Percentiles rank a stretch among this genome's conserved stretches.
phyloP scores from a whole-genome alignment of 306 rosid genomes.

The Betula pendula region DNA sequence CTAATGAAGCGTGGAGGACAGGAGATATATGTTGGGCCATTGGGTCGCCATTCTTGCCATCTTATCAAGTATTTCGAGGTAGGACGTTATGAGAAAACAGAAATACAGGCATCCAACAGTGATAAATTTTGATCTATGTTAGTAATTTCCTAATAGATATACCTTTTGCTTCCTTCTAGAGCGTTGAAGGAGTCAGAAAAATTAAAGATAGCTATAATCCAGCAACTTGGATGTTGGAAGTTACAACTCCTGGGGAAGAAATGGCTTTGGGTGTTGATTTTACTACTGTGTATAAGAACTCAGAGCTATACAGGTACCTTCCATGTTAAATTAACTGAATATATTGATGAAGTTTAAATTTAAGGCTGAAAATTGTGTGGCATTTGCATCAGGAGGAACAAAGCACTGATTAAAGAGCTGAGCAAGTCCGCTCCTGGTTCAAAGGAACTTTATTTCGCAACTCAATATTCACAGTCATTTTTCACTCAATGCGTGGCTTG shows the following conservation, averaged over 20 bases:
- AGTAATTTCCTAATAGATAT: neutral
- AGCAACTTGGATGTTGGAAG: slow-evolving; percentile 83
- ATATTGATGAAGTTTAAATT: no score
- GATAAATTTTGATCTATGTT: neutral
- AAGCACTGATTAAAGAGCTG: slow-evolving; percentile 59
- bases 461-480: slow-evolving; percentile 60
- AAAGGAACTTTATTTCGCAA: slow-evolving; percentile 62
- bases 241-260: slow-evolving; percentile 56
- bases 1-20: slow-evolving; percentile 72
- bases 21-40: slow-evolving; percentile 69
- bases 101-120: neutral
- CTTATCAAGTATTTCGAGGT: slow-evolving; percentile 62
- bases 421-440: slow-evolving; percentile 55
- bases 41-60: slow-evolving; percentile 60
- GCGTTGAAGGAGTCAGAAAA: slow-evolving; percentile 52
- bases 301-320: slow-evolving; percentile 51
- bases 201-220: slow-evolving; percentile 75
- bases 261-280: slow-evolving; percentile 55
- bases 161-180: slow-evolving; percentile 33
- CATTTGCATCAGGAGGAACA: slow-evolving; percentile 67
- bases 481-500: slow-evolving; percentile 69
- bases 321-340: neutral
- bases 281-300: slow-evolving; percentile 50
- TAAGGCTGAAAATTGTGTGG: neutral
- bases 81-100: neutral